Evolutionary conservation across 2,329 filamentous ascomycete genomes (phyloP).

Genomic region (Dichotomopilus funicola): DNA sequence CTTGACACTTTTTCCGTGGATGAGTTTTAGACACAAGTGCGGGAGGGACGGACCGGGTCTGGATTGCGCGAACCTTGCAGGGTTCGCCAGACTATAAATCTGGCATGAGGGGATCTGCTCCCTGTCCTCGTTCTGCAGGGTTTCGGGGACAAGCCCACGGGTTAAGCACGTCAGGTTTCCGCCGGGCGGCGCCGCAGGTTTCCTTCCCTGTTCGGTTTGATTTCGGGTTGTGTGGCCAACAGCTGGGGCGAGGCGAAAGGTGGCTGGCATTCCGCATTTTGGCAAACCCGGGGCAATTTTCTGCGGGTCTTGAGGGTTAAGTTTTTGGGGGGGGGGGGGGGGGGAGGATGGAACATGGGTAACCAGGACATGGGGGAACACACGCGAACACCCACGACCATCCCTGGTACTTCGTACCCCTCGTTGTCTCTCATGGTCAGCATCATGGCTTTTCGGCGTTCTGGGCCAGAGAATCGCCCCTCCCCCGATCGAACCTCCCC

Average conservation of each 20-base stretch:
- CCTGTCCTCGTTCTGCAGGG: background rate
- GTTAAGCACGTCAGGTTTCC: background rate
- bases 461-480: background rate
- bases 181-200: background rate
- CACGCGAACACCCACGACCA: background rate
- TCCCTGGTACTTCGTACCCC: background rate
- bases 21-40: background rate
- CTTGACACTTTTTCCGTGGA: too few relatives aligned
- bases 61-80: constrained; percentile 1
- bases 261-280: background rate
- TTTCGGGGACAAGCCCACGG: background rate
- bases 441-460: background rate
- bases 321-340: too few relatives aligned
- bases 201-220: background rate
- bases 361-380: background rate
- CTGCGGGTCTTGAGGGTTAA: too few relatives aligned
- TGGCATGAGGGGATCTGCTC: constrained; percentile 7
- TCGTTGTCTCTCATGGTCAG: background rate
- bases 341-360: too few relatives aligned
- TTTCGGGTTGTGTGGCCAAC: background rate
- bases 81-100: constrained; percentile 10
- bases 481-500: too few relatives aligned
- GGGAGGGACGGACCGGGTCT: constrained; percentile 8
- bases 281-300: too few relatives aligned
- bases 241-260: background rate